These are phyloP conservation scores for Aspergillus hancockii DNA, from an alignment of 495 filamentous ascomycete species.

Conservation along the genomic window DNA sequence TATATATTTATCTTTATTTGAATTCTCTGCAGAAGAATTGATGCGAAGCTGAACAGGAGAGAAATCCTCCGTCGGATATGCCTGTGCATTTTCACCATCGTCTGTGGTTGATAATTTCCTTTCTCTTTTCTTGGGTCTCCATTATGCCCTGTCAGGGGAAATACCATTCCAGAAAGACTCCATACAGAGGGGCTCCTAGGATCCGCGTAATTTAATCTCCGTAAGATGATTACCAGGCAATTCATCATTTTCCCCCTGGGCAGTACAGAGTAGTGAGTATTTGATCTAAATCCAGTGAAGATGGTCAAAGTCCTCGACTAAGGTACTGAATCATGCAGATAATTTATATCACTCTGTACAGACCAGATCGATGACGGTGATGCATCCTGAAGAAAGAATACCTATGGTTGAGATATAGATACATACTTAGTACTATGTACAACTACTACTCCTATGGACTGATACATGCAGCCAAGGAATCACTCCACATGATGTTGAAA, in stretches of 20 bases:
- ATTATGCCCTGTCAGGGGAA: background rate
- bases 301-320: background rate
- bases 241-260: background rate
- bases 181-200: background rate
- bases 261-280: background rate
- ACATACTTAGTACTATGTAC: too few species aligned
- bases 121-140: background rate
- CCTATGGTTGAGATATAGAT: too few species aligned
- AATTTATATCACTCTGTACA: background rate
- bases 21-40: too few species aligned
- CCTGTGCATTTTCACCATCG: background rate
- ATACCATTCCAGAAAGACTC: constrained; percentile 1
- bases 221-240: background rate
- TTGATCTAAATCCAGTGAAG: background rate
- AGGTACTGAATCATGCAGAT: background rate
- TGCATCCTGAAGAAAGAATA: too few species aligned
- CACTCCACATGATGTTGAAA: background rate
- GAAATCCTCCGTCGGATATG: background rate
- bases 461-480: background rate
- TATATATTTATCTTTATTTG: too few species aligned
- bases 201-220: background rate
- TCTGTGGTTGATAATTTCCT: too few species aligned
- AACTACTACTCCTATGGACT: background rate
- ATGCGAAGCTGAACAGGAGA: too few species aligned
- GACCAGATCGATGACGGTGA: too few species aligned